These are phyloP conservation scores for Raddia distichophylla DNA, from an alignment of 176 grass and related monocot species.

Conservation along the genomic window DNA sequence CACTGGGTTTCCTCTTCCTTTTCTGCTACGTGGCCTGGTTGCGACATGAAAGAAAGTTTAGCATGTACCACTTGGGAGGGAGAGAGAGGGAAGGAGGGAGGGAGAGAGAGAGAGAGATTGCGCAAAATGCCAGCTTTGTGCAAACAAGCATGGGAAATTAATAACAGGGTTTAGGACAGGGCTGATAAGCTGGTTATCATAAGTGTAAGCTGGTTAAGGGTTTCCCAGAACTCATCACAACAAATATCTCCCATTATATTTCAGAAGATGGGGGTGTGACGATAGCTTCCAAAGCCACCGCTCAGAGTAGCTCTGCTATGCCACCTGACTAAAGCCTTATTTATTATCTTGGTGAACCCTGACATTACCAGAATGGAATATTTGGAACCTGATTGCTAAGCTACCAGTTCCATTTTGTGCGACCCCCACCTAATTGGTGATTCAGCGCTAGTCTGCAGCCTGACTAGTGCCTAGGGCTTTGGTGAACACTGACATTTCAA, in stretches of 20 bases:
- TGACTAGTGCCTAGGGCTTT: no score
- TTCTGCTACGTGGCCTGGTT: conserved; percentile 53
- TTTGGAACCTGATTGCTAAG: not conserved
- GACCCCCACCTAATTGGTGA: not conserved
- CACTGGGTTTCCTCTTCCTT: conserved; percentile 37
- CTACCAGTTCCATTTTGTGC: not conserved
- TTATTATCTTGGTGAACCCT: no score
- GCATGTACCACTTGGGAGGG: not conserved
- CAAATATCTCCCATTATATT: not conserved
- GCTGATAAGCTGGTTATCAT: not conserved
- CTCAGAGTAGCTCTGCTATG: no score
- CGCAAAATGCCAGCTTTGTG: not conserved
- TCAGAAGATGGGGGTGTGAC: not conserved
- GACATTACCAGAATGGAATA: not conserved
- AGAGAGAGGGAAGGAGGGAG: not conserved
- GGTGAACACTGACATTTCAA: no score
- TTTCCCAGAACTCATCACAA: not conserved
- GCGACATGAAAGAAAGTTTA: conserved; percentile 33
- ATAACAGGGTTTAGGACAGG: conserved; percentile 11
- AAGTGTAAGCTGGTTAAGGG: not conserved
- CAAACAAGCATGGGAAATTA: not conserved
- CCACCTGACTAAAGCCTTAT: no score
- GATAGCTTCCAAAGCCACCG: not conserved
- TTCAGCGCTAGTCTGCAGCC: no score
- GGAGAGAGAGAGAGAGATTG: not conserved